These are phyloP conservation scores for Cyberlindnera nakhonratchasimensis DNA, from an alignment of 805 yeast genomes.

Conservation along the genomic window DNA sequence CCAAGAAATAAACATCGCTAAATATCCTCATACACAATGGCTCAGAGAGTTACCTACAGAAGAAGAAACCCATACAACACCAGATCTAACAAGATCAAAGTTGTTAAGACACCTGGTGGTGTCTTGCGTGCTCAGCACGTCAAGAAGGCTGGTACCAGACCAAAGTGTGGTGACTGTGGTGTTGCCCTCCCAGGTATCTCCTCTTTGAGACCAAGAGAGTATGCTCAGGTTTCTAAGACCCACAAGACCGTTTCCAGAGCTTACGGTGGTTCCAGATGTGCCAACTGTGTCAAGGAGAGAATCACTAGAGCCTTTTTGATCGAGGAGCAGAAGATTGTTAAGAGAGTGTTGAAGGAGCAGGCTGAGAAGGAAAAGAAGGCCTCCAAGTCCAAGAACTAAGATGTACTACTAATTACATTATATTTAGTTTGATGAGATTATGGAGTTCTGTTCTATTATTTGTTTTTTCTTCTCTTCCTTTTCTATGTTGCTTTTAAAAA, in stretches of 20 bases:
- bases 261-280: conserved; percentile 99
- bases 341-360: conserved; percentile 97
- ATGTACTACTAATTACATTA: neutral
- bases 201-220: conserved; percentile 97
- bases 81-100: conserved; percentile 98
- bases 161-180: conserved; percentile 84
- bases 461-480: neutral
- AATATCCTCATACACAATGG: conserved; percentile 51
- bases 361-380: conserved; percentile 55
- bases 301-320: conserved; percentile 98
- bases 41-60: conserved; percentile 99
- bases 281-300: conserved; percentile 99
- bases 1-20: neutral
- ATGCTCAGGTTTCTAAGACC: conserved; percentile 92
- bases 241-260: conserved; percentile 99
- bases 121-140: conserved; percentile 96
- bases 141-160: conserved; percentile 81
- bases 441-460: conserved; percentile 9
- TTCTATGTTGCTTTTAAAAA: neutral
- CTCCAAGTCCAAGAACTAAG: conserved; percentile 28
- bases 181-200: conserved; percentile 80
- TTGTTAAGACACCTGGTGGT: conserved; percentile 99
- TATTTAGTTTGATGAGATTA: conserved; percentile 8
- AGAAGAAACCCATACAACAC: conserved; percentile 99
- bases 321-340: conserved; percentile 99